Base-by-base conservation (phyloP, 306 rosid species). In the Pyrus communis region DNA sequence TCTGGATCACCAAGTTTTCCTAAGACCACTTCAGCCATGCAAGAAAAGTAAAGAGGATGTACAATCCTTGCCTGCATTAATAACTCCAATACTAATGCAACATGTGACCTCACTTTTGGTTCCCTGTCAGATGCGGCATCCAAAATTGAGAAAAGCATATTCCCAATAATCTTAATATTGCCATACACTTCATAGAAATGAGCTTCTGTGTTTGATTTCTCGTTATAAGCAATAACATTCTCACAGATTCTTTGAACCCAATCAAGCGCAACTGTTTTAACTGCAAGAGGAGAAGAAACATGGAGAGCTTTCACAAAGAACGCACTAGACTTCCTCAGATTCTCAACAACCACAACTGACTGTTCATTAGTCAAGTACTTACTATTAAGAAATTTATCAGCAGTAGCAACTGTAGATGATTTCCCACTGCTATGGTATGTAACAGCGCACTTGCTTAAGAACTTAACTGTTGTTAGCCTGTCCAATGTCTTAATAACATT, bases 1-100 rank as follows among this genome's bases (percentile, higher is more conserved):
- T 85, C 87, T 38, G 96, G 97, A 88, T 93, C 98, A 75, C 97
- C 98, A 67, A 93, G 93, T 87, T 88, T 90, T 84, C 90, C 98
- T 73, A 91, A 82, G 73, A 88, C 84, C 79, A 88, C 86, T 81
- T 88, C 94, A 82, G 96, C 93, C 55, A 91, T 70, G 71, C 89
- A 87, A 83, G 88, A 88, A 57, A 90, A 86, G 85, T 85, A 88
- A 61, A 82, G 65, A 70, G 97, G 94, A 82, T 90, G 91, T 66
- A 91, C 80, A 84, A 93, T 90, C 79, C 88, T 88, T 81, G 96
- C 96, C 79, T 78, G 96, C 79, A 93, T 88, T 79, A 93, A 86
- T 85, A 87, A 74, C 89, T 90, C 96, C 86, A 93, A 67, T 79
- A 88, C 88, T 73, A 73, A 62, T 64, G 97, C 94, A 85, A 85